Conservation (phyloP, 306 rosid genomes). For the Cucurbita ficifolia region DNA sequence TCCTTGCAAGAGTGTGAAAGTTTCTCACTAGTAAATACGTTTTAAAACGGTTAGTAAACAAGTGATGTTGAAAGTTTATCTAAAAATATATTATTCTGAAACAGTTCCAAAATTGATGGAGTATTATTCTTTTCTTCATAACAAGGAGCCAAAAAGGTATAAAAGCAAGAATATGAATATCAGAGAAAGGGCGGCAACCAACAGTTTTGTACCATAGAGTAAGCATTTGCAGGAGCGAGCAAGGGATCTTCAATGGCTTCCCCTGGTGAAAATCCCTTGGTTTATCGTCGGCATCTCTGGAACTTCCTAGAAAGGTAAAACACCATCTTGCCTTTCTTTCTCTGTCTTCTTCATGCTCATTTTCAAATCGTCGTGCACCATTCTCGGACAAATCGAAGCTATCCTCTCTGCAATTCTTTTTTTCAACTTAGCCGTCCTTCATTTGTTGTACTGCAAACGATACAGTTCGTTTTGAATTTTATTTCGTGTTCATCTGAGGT, state of each 20-base stretch:
- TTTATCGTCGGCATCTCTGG: neutral
- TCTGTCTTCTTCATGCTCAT: neutral
- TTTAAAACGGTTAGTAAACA: no score
- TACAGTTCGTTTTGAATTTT: neutral
- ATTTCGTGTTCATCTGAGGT: neutral
- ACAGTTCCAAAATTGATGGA: neutral
- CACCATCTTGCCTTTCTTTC: neutral
- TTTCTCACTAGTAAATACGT: no score
- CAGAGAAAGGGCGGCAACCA: neutral
- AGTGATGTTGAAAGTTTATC: no score
- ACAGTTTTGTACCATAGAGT: neutral
- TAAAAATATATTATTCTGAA: no score
- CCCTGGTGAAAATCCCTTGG: neutral
- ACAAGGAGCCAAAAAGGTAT: neutral
- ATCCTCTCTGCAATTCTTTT: neutral
- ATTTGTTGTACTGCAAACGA: neutral
- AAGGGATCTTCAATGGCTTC: constrained; percentile 10
- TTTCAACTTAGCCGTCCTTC: neutral
- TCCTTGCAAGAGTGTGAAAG: no score
- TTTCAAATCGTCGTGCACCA: neutral
- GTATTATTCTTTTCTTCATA: neutral
- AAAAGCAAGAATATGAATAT: neutral
- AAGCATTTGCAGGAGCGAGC: neutral
- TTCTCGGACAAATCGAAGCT: neutral
- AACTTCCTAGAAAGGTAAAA: neutral